These are phyloP conservation scores for Lipomyces mesembrius DNA, from an alignment of 805 yeast genomes.

Conservation along the genomic window DNA sequence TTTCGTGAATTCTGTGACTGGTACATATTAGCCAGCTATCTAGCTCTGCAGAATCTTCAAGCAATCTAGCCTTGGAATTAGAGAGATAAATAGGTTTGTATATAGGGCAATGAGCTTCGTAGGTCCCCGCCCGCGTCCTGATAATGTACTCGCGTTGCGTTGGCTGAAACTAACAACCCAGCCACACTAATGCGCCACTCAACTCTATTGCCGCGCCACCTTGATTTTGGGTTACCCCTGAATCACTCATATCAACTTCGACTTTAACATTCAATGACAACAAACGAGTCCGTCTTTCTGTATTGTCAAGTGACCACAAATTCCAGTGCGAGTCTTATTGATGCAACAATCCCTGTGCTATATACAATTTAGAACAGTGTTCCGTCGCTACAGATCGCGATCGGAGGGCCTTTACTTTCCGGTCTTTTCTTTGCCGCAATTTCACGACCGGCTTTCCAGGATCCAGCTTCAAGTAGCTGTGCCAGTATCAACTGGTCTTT, in stretches of 20 bases:
- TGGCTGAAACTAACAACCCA: background rate
- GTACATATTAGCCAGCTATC: slow-evolving; percentile 11
- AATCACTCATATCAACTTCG: background rate
- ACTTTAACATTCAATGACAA: too few relatives aligned
- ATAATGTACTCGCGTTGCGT: too few relatives aligned
- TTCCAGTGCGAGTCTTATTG: too few relatives aligned
- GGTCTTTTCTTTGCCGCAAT: slow-evolving; percentile 60
- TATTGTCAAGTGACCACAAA: too few relatives aligned
- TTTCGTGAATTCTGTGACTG: slow-evolving; percentile 10
- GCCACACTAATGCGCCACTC: background rate
- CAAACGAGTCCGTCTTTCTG: too few relatives aligned
- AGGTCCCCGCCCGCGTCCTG: too few relatives aligned
- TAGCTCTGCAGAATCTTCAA: too few relatives aligned
- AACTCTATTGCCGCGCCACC: background rate
- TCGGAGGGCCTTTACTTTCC: slow-evolving; percentile 63
- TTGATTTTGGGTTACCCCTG: background rate
- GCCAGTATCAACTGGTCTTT: slow-evolving; percentile 53
- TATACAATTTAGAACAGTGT: slow-evolving; percentile 57
- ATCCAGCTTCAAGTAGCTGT: slow-evolving; percentile 69
- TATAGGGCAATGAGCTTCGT: background rate
- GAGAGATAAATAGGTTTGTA: too few relatives aligned
- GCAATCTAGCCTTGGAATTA: background rate
- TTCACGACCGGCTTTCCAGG: slow-evolving; percentile 64
- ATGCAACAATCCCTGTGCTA: background rate
- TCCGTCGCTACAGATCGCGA: slow-evolving; percentile 65